phyloP scores from a whole-genome alignment of 1,139 yeast species.

The Magnusiomyces suaveolens region DNA sequence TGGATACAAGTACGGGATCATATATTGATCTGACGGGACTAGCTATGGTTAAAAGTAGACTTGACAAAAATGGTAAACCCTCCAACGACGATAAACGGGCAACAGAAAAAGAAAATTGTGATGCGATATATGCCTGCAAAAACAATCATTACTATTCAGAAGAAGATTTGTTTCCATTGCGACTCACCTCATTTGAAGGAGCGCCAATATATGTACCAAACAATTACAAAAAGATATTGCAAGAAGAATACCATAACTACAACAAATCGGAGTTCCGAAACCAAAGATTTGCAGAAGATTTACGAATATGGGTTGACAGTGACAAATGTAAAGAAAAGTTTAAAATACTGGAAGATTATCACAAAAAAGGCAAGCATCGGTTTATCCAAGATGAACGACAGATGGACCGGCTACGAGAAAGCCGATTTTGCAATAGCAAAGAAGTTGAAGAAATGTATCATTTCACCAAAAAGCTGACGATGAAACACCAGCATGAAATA shows the following conservation, averaged over 20 bases:
- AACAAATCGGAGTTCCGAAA: conserved; percentile 15
- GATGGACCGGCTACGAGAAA: too few relatives aligned
- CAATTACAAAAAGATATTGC: conserved; percentile 37
- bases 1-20: conserved; percentile 65
- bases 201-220: conserved; percentile 47
- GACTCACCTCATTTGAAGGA: conserved; percentile 51
- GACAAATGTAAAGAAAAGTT: background rate
- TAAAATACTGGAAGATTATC: background rate
- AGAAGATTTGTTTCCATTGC: conserved; percentile 43
- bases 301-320: background rate
- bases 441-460: background rate
- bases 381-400: background rate
- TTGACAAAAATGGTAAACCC: too few relatives aligned
- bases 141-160: conserved; percentile 44
- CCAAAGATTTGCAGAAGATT: background rate
- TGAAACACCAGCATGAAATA: background rate
- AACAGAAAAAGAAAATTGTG: background rate
- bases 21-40: conserved; percentile 50
- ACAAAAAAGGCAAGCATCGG: background rate
- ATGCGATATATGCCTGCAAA: conserved; percentile 31
- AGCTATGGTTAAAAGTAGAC: too few relatives aligned
- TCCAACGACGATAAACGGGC: too few relatives aligned
- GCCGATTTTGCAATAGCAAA: background rate
- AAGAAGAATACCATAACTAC: conserved; percentile 27
- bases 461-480: background rate